Base-by-base conservation (phyloP, 192 early-diverging fungal species). In the Chytriomyces confervae region DNA sequence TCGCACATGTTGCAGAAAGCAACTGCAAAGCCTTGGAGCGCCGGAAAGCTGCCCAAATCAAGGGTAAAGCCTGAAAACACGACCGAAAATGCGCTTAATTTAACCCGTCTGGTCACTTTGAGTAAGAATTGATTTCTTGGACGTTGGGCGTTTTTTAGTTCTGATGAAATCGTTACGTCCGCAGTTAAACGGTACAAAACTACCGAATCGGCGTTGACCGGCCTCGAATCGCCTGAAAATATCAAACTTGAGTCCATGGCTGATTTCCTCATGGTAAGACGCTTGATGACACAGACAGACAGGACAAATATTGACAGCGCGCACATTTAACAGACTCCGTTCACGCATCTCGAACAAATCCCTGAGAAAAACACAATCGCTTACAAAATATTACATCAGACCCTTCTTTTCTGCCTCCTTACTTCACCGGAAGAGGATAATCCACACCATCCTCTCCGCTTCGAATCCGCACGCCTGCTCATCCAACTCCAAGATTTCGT, bases 381-480 rank as follows among this genome's bases (percentile, higher is more conserved):
- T 6, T 78, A 77, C 57, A 45, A 61, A 6, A 74, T 70, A 2
- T 65, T 86, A 27, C 63, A 50, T 61, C 77, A 86, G 68, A 75
- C 77, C 29, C 61, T 84, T 9, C 43, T 81, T 16, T 63, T 83
- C 3, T 78, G 75, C 68, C 75, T 89, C 6, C 72, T 74, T 9
- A 72, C 62, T 45, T 61, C 79, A 50, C 76, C 75, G 27, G 74
- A 77, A 11, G 62, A 78, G 62, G 67, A 77, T 16, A 36, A 36
- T 36, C 36, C 36, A 36, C 36, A 36, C 63, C 61, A 45, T 11
- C 2, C 36, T 43, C 76, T 89, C n/a, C 69, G 77, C 2, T 81
- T 76, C 71, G 88, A 89, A 75, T 80, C 88, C 9, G 69, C 69
- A n/a, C 50, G 75, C 16, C 7, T 89, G 4, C 75, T 87, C 27